Percentiles rank a stretch among this genome's conserved stretches.
These are phyloP conservation scores for Sparassis latifolia DNA, from an alignment of 1,284 basidiomycete species.

Conservation along the genomic window DNA sequence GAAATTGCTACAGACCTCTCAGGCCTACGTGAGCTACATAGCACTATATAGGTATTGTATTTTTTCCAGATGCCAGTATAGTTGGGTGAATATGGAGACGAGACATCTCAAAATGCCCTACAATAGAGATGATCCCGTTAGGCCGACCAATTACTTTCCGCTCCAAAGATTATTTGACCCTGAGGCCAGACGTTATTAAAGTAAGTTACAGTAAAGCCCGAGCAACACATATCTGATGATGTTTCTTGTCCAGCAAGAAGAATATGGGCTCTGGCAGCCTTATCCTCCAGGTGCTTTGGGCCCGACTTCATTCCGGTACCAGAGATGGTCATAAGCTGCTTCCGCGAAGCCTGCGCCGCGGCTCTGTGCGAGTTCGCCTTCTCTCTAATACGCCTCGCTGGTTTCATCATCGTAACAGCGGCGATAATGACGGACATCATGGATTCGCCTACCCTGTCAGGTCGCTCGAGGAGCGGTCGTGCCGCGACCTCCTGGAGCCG, in stretches of 20 bases:
- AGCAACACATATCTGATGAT: background rate
- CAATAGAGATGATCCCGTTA: background rate
- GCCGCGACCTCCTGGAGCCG: slow-evolving; percentile 41
- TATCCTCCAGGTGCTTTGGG: slow-evolving; percentile 33
- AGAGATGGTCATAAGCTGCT: slow-evolving; percentile 46
- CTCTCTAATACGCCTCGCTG: slow-evolving; percentile 1
- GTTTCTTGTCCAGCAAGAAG: slow-evolving; percentile 47
- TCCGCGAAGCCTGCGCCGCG: slow-evolving; percentile 53
- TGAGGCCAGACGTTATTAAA: slow-evolving; percentile 8
- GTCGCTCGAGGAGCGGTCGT: slow-evolving; percentile 35
- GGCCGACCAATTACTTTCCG: slow-evolving; percentile 18
- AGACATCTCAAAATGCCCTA: too few species aligned
- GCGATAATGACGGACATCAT: slow-evolving; percentile 63
- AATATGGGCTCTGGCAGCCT: slow-evolving; percentile 51
- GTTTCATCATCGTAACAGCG: slow-evolving; percentile 29
- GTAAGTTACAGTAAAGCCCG: slow-evolving; percentile 1
- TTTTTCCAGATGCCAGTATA: too few species aligned
- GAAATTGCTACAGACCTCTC: too few species aligned
- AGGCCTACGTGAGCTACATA: too few species aligned
- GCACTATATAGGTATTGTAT: too few species aligned
- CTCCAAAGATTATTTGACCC: slow-evolving; percentile 18
- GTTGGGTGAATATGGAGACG: too few species aligned
- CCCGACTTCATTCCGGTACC: slow-evolving; percentile 38
- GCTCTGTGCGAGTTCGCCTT: slow-evolving; percentile 43
- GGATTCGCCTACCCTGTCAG: slow-evolving; percentile 72